Percentiles rank a stretch among this genome's conserved stretches.
Conservation (phyloP, 2,329 filamentous ascomycete species). For the Corniculantispora saksenae region DNA sequence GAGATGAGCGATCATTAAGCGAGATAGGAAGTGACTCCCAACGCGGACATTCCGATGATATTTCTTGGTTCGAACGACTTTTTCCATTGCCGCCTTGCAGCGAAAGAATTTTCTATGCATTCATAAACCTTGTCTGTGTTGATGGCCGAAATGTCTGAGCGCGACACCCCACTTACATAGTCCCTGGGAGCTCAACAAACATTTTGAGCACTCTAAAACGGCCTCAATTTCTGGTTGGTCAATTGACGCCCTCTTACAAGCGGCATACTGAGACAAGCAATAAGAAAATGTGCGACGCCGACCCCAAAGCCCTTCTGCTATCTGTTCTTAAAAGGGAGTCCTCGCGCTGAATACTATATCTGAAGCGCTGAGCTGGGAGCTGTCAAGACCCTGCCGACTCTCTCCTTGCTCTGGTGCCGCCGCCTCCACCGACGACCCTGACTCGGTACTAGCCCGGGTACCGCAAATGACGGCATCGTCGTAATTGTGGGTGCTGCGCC, state of each 20-base stretch:
- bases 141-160: background rate
- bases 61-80: background rate
- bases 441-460: background rate
- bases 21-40: no score
- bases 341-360: background rate
- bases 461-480: slow-evolving; percentile 9
- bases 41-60: no score
- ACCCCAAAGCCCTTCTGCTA: background rate
- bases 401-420: background rate
- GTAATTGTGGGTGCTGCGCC: slow-evolving; percentile 17
- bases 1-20: no score
- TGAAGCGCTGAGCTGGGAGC: background rate
- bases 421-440: background rate
- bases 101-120: background rate
- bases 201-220: background rate
- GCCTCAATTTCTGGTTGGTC: background rate
- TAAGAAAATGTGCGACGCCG: background rate
- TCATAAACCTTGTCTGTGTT: background rate
- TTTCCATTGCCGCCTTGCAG: background rate
- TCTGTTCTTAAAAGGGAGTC: background rate
- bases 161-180: background rate
- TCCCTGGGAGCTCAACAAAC: background rate
- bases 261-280: background rate
- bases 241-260: background rate
- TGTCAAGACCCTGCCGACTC: background rate